Conservation (phyloP, 129 eudicot genomes). For the Centaurea solstitialis region DNA sequence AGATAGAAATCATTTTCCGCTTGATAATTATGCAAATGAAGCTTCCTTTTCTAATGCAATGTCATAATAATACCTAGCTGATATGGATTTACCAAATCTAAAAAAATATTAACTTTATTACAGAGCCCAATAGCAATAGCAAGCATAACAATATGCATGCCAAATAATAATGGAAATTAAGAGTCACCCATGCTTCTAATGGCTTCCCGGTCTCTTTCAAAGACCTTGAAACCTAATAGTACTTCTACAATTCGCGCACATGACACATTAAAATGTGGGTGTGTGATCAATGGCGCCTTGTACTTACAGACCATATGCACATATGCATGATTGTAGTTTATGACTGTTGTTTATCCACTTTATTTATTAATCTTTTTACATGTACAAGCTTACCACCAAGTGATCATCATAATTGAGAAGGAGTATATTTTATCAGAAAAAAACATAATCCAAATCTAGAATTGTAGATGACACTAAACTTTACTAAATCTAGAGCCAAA, state of each 20-base stretch:
- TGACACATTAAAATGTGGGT: constrained; percentile 74
- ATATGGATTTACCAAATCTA: constrained; percentile 79
- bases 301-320: no score
- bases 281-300: constrained; percentile 66
- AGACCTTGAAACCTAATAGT: constrained; percentile 70
- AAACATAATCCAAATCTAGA: no score
- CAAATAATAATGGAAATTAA: no score
- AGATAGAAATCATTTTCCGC: constrained; percentile 86
- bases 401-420: no score
- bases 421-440: no score
- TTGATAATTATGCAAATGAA: constrained; percentile 76
- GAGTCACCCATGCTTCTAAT: constrained; percentile 71
- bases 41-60: constrained; percentile 83
- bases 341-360: no score
- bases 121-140: no score
- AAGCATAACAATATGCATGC: no score
- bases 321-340: constrained; percentile 35
- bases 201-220: constrained; percentile 45
- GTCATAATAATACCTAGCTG: constrained; percentile 85
- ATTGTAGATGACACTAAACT: no score
- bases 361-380: no score
- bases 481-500: no score
- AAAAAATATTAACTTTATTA: constrained; percentile 61
- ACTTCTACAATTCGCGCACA: constrained; percentile 83
- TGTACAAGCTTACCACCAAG: no score